These are phyloP conservation scores for Kurtzmaniella quercitrusa DNA, from an alignment of 1,139 yeast genomes.

Conservation along the genomic window DNA sequence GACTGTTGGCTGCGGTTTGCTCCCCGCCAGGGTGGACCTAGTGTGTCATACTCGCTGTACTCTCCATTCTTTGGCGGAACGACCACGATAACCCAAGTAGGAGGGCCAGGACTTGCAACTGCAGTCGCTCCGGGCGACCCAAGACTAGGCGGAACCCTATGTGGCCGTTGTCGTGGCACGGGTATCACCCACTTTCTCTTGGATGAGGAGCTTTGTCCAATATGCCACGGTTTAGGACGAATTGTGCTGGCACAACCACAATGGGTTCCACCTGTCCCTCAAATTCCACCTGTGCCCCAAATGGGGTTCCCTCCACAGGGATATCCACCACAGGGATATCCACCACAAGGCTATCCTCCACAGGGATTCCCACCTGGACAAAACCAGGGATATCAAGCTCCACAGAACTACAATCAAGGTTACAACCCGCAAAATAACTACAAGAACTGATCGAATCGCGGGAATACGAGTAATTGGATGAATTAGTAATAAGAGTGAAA, in stretches of 20 bases:
- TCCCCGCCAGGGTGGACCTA: conserved; percentile 25
- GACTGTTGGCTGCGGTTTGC: conserved; percentile 70
- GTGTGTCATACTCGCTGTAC: conserved; percentile 8
- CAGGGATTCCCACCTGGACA: background rate
- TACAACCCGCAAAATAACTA: background rate
- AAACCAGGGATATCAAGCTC: background rate
- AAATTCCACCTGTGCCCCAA: conserved; percentile 2
- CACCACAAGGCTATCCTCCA: conserved; percentile 1
- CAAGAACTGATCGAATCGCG: background rate
- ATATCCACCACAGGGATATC: conserved; percentile 6
- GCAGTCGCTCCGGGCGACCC: conserved; percentile 80
- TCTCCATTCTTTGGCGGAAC: conserved; percentile 15
- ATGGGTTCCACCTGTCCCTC: conserved; percentile 2
- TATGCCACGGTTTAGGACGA: conserved; percentile 70
- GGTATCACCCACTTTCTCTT: conserved; percentile 54
- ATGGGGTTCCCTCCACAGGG: conserved; percentile 1
- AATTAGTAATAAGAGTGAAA: no score
- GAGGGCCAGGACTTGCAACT: conserved; percentile 6
- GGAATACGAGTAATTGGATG: no score
- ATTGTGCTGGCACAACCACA: conserved; percentile 15
- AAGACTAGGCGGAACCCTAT: conserved; percentile 69
- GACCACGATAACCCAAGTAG: conserved; percentile 4
- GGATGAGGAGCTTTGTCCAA: conserved; percentile 53
- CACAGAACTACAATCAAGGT: background rate
- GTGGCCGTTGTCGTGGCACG: conserved; percentile 74